Conservation (phyloP, 2,329 filamentous ascomycete species). For the Sordariomycetes sp. region DNA sequence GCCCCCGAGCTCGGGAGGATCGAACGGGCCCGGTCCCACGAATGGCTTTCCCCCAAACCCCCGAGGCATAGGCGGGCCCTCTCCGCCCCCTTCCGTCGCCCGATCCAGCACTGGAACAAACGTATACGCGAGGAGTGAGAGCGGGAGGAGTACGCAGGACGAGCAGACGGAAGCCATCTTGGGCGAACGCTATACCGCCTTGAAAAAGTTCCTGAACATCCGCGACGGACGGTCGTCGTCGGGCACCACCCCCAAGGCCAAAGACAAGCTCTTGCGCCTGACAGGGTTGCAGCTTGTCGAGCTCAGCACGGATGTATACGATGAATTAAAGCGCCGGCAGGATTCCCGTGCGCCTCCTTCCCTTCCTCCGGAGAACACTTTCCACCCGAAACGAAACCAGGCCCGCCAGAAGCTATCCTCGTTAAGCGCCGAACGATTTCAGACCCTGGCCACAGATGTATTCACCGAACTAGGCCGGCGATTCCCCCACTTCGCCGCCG, state of each 20-base stretch:
- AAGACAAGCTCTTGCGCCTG: constrained; percentile 85
- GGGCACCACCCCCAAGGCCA: constrained; percentile 51
- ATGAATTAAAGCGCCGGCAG: constrained; percentile 84
- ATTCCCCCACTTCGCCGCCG: constrained; percentile 68
- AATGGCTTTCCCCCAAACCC: constrained; percentile 48
- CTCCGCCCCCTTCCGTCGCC: constrained; percentile 80
- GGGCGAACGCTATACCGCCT: constrained; percentile 68
- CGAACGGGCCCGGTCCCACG: constrained; percentile 40
- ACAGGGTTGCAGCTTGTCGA: constrained; percentile 93
- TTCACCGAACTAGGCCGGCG: constrained; percentile 89
- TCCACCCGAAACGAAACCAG: constrained; percentile 95
- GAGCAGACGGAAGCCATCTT: constrained; percentile 57
- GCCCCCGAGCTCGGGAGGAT: constrained; percentile 58
- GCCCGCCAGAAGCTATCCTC: constrained; percentile 93
- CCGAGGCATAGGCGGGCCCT: constrained; percentile 52
- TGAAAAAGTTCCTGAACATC: constrained; percentile 68
- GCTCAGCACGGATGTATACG: constrained; percentile 93
- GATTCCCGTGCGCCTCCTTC: constrained; percentile 42
- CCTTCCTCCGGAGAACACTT: constrained; percentile 59
- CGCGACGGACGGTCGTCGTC: constrained; percentile 57
- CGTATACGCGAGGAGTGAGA: constrained; percentile 57
- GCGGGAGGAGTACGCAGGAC: constrained; percentile 45
- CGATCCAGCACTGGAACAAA: constrained; percentile 73
- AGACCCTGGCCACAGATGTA: constrained; percentile 88
- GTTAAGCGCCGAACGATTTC: constrained; percentile 74